Evolutionary conservation across 495 filamentous ascomycete genomes (phyloP), one percentile per base, ranked within the genome.

Genomic region (Aspergillus ellipticus): DNA sequence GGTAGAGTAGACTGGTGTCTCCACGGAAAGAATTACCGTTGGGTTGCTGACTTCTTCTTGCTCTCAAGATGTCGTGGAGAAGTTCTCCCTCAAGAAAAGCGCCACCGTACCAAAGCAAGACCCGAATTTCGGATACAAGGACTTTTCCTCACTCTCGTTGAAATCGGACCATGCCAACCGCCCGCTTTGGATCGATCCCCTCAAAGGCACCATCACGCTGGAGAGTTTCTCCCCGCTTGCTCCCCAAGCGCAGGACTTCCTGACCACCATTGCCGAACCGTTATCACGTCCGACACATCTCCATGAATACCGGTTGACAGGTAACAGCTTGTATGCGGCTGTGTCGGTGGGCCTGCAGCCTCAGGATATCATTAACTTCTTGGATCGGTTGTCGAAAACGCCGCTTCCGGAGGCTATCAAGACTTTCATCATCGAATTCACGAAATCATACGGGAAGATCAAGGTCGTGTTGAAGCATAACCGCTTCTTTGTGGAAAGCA

Each of bases 401-500:
- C 80, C 87, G 6, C 74, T 97, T 7, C 90, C 93, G 0, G 80
- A 86, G 1, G 79, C 82, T n/a, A 90, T 97, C 47, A 81, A 82
- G 53, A 72, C 78, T 13, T 96, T 90, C 66, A 94, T 99, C 62
- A 77, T 84, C 56, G 83, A 86, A 37, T 91, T 89, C 63, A 96
- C 92, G 6, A 85, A 87, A 54, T 92, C 88, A 20, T 97, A 92
- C 68, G 94, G 94, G 37, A 97, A 97, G 70, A 90, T 96, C 35
- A 94, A 96, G 72, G 82, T 97, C 35, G 94, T 97, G 20, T 72
- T 97, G 55, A 96, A 96, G 68, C 85, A 96, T 64, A 97, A 93
- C 59, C 86, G 86, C 54, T 96, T 94, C 70, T 97, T 88, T 66
- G 84, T 97, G 56, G 94, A 99, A 73, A 96, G 89, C 59, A 82